phyloP scores from a whole-genome alignment of 768 basidiomycete genomes.

The Auricularia sp. region DNA sequence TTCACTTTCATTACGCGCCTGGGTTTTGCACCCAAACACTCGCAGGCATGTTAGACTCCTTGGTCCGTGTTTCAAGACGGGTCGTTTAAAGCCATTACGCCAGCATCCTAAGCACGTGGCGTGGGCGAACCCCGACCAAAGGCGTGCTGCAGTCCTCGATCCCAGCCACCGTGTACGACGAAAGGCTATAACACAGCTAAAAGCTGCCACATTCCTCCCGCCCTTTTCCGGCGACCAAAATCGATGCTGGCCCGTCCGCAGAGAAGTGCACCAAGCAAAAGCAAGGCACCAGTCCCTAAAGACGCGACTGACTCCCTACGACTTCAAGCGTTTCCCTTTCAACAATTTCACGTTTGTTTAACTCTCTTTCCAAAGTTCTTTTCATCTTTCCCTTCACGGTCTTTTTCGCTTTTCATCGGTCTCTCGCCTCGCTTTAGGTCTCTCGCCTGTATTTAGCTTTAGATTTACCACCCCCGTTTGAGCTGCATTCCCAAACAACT shows the following conservation, averaged over 20 bases:
- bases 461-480: conserved; percentile 78
- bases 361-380: conserved; percentile 75
- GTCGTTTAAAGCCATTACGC: conserved; percentile 70
- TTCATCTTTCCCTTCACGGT: conserved; percentile 77
- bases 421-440: too few relatives aligned
- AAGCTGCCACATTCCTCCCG: conserved; percentile 51
- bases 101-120: conserved; percentile 60
- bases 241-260: conserved; percentile 56
- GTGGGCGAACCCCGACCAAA: conserved; percentile 43
- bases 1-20: conserved; percentile 61
- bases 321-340: conserved; percentile 70
- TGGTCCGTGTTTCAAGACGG: conserved; percentile 81
- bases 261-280: conserved; percentile 44
- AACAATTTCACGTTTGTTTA: conserved; percentile 75
- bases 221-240: conserved; percentile 52
- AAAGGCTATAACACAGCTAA: conserved; percentile 53
- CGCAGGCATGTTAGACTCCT: conserved; percentile 78
- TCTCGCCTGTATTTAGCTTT: conserved; percentile 81
- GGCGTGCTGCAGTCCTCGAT: conserved; percentile 55
- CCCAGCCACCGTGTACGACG: conserved; percentile 43
- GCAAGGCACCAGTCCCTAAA: conserved; percentile 42
- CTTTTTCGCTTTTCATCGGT: conserved; percentile 79
- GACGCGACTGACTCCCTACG: conserved; percentile 61
- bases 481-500: conserved; percentile 82
- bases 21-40: conserved; percentile 70